Conservation (phyloP, 1,284 basidiomycete species). For the Pisolithus thermaeus region DNA sequence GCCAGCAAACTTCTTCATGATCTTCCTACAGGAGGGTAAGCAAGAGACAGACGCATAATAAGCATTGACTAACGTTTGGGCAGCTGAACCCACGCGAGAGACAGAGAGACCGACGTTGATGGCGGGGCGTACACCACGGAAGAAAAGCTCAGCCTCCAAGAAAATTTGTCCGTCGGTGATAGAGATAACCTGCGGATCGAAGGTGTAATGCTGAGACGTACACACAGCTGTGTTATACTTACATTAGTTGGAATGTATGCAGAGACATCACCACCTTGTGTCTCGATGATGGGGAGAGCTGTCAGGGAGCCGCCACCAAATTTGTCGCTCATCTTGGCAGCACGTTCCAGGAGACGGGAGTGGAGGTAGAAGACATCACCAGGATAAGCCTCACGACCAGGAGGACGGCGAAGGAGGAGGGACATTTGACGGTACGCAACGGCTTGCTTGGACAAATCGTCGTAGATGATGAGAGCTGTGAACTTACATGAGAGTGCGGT, state of each 20-base stretch:
- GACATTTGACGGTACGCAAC: constrained; percentile 99
- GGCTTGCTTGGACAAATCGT: constrained; percentile 99
- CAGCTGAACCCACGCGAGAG: constrained; percentile 98
- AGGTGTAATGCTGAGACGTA: background rate
- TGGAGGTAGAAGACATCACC: constrained; percentile 99
- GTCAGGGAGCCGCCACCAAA: constrained; percentile 98
- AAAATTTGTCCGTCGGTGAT: constrained; percentile 99
- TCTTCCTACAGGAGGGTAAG: constrained; percentile 53
- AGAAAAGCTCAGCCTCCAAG: constrained; percentile 99
- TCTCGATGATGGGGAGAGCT: constrained; percentile 99
- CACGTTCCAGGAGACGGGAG: constrained; percentile 99
- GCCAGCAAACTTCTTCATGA: constrained; percentile 99
- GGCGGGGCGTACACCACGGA: constrained; percentile 98
- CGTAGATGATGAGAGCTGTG: constrained; percentile 94
- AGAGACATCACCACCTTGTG: constrained; percentile 99
- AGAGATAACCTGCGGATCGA: constrained; percentile 73
- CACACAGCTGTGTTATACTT: constrained; percentile 22
- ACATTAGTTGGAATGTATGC: constrained; percentile 91
- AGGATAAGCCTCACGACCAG: constrained; percentile 99
- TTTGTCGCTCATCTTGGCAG: constrained; percentile 99
- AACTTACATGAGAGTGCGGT: constrained; percentile 12
- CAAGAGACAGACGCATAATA: constrained; percentile 4
- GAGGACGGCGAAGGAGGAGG: constrained; percentile 97
- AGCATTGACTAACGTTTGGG: constrained; percentile 75
- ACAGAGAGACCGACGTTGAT: constrained; percentile 99